Evolutionary conservation across 306 rosid genomes (phyloP).

Genomic region (Geum urbanum): DNA sequence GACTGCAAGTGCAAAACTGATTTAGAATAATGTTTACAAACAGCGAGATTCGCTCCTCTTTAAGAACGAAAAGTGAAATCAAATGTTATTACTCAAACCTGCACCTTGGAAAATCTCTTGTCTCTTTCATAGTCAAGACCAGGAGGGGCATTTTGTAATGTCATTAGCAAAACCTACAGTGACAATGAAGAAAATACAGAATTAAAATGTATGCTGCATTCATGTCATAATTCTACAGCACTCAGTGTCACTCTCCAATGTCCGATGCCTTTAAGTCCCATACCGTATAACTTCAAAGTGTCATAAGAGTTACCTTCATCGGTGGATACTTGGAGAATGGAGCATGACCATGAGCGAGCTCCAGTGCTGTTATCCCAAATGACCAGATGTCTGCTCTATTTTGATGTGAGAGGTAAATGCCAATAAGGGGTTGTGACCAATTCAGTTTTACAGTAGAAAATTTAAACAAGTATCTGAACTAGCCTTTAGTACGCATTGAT

Average conservation of each 20-base stretch:
- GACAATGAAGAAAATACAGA: constrained; percentile 9
- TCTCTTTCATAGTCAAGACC: constrained; percentile 98
- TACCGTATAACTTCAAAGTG: not conserved
- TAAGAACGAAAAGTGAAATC: not conserved
- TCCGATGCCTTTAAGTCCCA: not conserved
- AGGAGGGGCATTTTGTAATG: constrained; percentile 95
- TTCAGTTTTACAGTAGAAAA: not conserved
- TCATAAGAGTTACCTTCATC: constrained; percentile 65
- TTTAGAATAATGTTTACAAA: not conserved
- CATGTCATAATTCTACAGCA: not conserved
- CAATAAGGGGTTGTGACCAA: not conserved
- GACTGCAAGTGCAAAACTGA: constrained; percentile 40
- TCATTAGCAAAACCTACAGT: constrained; percentile 89
- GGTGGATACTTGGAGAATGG: constrained; percentile 97
- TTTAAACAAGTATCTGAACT: not conserved
- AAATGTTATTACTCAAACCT: not conserved
- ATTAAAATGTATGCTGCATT: not conserved
- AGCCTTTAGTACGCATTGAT: not conserved
- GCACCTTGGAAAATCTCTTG: constrained; percentile 75
- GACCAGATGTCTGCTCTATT: constrained; percentile 96
- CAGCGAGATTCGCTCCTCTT: not conserved
- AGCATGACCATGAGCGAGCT: constrained; percentile 98
- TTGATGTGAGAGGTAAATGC: not conserved
- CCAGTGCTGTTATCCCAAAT: constrained; percentile 92
- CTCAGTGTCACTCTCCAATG: not conserved